Percentiles rank a stretch among this genome's conserved stretches.
phyloP scores from a whole-genome alignment of 352 stramenopile species.

The Phytophthora podocarpi region DNA sequence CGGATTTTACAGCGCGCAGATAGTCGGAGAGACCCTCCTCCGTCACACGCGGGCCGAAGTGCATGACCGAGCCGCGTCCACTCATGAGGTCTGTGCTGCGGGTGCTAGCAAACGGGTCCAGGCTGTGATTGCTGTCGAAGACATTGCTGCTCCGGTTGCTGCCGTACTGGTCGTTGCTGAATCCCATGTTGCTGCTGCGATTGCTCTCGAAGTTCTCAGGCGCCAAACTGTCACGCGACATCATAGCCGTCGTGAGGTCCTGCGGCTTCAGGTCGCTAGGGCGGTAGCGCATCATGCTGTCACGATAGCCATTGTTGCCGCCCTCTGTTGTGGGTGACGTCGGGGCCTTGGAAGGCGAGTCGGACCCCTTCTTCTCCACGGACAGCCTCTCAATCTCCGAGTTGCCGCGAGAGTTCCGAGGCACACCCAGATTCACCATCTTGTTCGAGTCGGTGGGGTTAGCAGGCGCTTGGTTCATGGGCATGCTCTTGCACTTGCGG shows the following conservation, averaged over 20 bases:
- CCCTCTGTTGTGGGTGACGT: slow-evolving; percentile 17
- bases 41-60: slow-evolving; percentile 54
- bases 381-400: slow-evolving; percentile 47
- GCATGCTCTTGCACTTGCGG: slow-evolving; percentile 40
- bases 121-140: slow-evolving; percentile 29
- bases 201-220: slow-evolving; percentile 35
- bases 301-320: slow-evolving; percentile 43
- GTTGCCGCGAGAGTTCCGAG: slow-evolving; percentile 38
- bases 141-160: slow-evolving; percentile 25
- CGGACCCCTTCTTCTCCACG: slow-evolving; percentile 32
- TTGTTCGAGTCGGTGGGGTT: slow-evolving; percentile 28
- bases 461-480: slow-evolving; percentile 30
- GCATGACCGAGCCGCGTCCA: slow-evolving; percentile 47
- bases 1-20: slow-evolving; percentile 65
- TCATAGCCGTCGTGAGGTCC: slow-evolving; percentile 50
- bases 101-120: slow-evolving; percentile 27
- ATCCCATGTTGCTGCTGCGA: slow-evolving; percentile 29
- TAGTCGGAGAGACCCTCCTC: slow-evolving; percentile 67
- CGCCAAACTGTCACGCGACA: slow-evolving; percentile 64
- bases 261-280: slow-evolving; percentile 63
- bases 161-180: slow-evolving; percentile 21
- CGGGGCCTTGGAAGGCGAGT: neutral
- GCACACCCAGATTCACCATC: slow-evolving; percentile 33
- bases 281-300: slow-evolving; percentile 78
- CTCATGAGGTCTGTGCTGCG: slow-evolving; percentile 37